Evolutionary conservation across 2,329 filamentous ascomycete genomes (phyloP), one percentile per base, ranked within the genome.

Genomic region (Fusarium ambrosium): DNA sequence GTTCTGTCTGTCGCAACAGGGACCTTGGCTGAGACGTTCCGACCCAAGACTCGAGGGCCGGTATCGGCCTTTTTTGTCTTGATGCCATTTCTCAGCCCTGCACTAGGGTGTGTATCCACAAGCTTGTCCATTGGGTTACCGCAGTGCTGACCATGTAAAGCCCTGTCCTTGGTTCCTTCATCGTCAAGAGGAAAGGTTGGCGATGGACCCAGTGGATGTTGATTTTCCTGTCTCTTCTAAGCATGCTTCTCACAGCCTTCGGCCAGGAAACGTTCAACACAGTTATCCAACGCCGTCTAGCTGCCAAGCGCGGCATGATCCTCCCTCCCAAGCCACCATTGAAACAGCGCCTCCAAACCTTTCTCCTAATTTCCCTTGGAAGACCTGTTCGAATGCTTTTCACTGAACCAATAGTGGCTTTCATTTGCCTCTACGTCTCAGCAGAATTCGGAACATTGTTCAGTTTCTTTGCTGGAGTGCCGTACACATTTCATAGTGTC

Each of bases 151-250:
- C 78, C 55, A 6, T 10, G n/a, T 18, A 4, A 18, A 86, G 85
- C 0, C 87, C 87, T 4, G 82, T 88, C 8, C 81, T 89, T 7
- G 87, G 87, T 13, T 84, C 87, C 1, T 89, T 88, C 66, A 81
- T 87, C 9, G 82, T 83, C 2, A 79, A 82, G 22, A 81, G 84
- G 6, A 86, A 85, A 63, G 82, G 81, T 34, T 90, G 88, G 88
- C 84, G 87, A 9, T 90, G 88, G 88, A 89, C 87, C 0, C 84
- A 89, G 64, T 89, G 84, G 82, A 86, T 85, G 0, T 73, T 88
- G 45, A 79, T 88, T 62, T 87, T 89, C 76, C 85, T 89, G 63
- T 80, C 82, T 16, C 74, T 80, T 56, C 78, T 85, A 48, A 80
- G 80, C 60, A 78, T 85, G 18, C 89, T 91, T 63, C 27, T 29